Evolutionary conservation across 768 basidiomycete genomes (phyloP), one percentile per base, ranked within the genome.

Genomic region (Xerocomellus chrysenteron): DNA sequence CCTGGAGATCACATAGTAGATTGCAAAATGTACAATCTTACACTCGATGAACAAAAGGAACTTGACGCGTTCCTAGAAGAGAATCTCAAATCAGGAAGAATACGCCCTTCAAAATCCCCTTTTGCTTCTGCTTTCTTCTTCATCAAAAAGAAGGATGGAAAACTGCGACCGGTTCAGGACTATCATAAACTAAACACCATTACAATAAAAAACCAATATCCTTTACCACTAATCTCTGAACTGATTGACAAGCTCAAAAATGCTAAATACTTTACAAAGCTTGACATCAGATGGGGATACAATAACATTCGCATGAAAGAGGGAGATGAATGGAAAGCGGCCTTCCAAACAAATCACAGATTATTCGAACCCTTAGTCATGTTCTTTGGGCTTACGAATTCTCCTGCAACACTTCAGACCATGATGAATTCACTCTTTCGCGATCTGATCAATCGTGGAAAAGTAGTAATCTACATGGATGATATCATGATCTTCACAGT

Each of bases 281-380:
- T 70, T 14, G 68, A 78, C 21, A 21, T 21, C 21, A 21, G 21
- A 21, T 21, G 21, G 21, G 21, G 21, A 21, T 21, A 21, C 21
- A 71, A 78, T 47, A 68, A 69, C 5, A 45, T 75, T 3, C 50
- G 60, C 1, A 63, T 76, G 21, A 51, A 49, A 3, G 57, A 62
- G 13, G 67, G 69, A 2, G 56, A 74, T 47, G 61, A 72, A 47
- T 69, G 65, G 68, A 73, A 75, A 28, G 75, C 67, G 0, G 73
- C 71, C 0, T 76, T 75, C 42, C 21, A 37, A 0, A 65, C 53
- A 0, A 53, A 49, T 7, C 2, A 4, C 1, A 40, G 56, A 0
- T 8, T 53, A 0, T 58, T 49, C 1, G 24, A 58, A 40, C 51
- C 51, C 0, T 33, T 60, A 0, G 51, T 60, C 1, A 60, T 56